Evolutionary conservation across 2,329 filamentous ascomycete genomes (phyloP).

Genomic region (Juglanconis juglandina): DNA sequence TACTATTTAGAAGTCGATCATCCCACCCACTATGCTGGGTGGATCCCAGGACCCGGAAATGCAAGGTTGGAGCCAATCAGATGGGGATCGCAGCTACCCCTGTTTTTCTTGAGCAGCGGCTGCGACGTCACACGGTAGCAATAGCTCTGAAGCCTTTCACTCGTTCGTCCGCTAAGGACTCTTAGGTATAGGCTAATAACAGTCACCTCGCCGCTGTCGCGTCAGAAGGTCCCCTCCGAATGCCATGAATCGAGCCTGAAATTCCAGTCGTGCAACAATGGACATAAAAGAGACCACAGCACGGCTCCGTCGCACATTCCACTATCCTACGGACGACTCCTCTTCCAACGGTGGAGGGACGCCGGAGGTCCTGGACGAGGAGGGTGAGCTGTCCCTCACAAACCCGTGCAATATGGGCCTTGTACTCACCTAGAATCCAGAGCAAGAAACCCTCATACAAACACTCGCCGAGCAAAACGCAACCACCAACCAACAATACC

Average conservation of each 20-base stretch:
- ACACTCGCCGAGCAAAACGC: slow-evolving; percentile 54
- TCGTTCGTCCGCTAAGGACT: neutral
- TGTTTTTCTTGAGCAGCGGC: neutral
- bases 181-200: neutral
- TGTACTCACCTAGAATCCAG: slow-evolving; percentile 30
- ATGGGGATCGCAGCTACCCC: neutral
- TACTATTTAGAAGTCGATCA: slow-evolving; percentile 8
- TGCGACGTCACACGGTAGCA: neutral
- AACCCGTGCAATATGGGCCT: slow-evolving; percentile 15
- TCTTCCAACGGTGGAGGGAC: slow-evolving; percentile 44
- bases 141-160: neutral
- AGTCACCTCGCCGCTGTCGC: neutral
- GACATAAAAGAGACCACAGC: slow-evolving; percentile 37
- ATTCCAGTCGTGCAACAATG: neutral
- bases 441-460: slow-evolving; percentile 63
- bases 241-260: neutral
- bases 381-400: slow-evolving; percentile 48
- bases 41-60: neutral
- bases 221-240: neutral
- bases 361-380: slow-evolving; percentile 68
- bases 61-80: neutral
- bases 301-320: slow-evolving; percentile 73
- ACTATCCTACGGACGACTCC: slow-evolving; percentile 64
- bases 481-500: slow-evolving; percentile 56
- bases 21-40: slow-evolving; percentile 5